phyloP scores from a whole-genome alignment of 23 red algal species.

The Agarophyton chilense region DNA sequence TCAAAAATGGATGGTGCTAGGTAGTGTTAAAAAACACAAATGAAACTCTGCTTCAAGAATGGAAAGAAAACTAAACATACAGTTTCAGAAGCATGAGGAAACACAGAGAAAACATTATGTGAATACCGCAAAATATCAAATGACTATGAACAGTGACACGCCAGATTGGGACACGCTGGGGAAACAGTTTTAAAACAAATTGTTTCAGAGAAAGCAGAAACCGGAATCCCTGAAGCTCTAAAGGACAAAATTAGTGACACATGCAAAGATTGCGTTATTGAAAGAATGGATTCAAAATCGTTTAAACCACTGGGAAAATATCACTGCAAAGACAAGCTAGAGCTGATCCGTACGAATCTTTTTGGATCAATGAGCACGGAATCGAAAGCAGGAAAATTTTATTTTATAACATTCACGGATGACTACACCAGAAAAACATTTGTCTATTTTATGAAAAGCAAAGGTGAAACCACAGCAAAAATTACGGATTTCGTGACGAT shows the following conservation, averaged over 20 bases:
- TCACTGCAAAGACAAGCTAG: neutral
- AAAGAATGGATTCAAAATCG: conserved; percentile 1
- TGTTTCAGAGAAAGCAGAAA: neutral
- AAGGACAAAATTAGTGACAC: neutral
- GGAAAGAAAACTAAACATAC: neutral
- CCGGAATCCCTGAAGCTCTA: neutral
- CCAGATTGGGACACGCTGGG: neutral
- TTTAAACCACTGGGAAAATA: neutral
- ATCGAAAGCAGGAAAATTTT: conserved; percentile 20
- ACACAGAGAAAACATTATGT: neutral
- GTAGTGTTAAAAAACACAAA: neutral
- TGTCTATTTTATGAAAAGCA: conserved; percentile 15
- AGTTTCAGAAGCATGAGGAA: neutral
- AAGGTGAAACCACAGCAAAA: neutral
- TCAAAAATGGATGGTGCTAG: neutral
- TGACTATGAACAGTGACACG: neutral
- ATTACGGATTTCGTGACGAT: neutral
- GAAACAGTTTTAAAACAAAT: neutral
- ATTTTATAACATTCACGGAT: conserved; percentile 40
- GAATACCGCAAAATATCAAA: neutral
- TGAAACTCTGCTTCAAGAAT: neutral
- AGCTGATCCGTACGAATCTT: conserved; percentile 49
- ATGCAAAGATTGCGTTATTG: neutral
- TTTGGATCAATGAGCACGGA: neutral
- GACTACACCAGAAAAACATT: conserved; percentile 14